phyloP scores from a whole-genome alignment of 2,329 filamentous ascomycete species.

The Calonectria multiphialidica region DNA sequence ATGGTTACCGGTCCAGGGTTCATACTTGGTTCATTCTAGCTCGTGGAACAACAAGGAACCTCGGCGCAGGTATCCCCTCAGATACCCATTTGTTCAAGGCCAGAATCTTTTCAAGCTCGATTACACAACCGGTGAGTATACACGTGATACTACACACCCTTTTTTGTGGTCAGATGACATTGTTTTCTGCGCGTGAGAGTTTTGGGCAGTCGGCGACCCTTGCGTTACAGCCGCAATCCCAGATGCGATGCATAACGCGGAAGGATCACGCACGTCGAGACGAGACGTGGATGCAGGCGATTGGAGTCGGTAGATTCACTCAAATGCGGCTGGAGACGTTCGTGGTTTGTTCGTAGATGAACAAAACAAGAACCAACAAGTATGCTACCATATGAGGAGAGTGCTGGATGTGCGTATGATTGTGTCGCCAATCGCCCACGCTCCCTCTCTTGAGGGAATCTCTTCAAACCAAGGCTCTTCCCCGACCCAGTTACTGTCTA shows the following conservation, averaged over 20 bases:
- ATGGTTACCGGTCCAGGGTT: too few relatives aligned
- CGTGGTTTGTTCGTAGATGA: not conserved
- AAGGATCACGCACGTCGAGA: not conserved
- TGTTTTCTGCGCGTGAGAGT: not conserved
- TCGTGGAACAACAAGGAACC: not conserved
- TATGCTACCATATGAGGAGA: not conserved
- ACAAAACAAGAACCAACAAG: not conserved
- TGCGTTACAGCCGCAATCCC: not conserved
- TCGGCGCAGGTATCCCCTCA: not conserved
- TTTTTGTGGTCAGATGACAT: not conserved
- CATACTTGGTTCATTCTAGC: too few relatives aligned
- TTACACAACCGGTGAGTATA: not conserved
- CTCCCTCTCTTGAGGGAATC: too few relatives aligned
- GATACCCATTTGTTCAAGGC: not conserved
- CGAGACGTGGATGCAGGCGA: not conserved
- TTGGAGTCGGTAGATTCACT: not conserved
- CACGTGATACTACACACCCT: not conserved
- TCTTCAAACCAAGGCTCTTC: not conserved
- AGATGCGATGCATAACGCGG: not conserved
- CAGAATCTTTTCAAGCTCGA: not conserved
- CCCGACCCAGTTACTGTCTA: not conserved
- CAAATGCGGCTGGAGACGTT: not conserved
- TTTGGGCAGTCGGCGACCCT: not conserved
- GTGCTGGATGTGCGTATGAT: too few relatives aligned
- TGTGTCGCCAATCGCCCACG: too few relatives aligned